A percentile compares a stretch with the other conserved stretches of the same genome.
These are phyloP conservation scores for Neopestalotiopsis sp. DNA, from an alignment of 2,329 filamentous ascomycete species.

Conservation along the genomic window DNA sequence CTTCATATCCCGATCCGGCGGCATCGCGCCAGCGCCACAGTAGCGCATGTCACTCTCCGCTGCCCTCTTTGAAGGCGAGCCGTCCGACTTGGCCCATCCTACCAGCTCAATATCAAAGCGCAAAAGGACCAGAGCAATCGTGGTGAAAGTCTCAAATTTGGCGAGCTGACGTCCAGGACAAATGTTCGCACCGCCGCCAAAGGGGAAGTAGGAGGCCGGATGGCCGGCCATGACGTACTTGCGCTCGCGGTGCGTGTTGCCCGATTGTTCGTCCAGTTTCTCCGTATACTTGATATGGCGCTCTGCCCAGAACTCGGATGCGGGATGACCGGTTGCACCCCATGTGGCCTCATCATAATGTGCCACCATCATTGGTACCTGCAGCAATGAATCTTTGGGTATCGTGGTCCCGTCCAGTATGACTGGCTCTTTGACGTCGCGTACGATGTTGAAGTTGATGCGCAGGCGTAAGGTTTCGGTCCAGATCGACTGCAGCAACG, in stretches of 20 bases:
- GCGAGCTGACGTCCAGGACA: conserved; percentile 44
- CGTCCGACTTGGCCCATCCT: neutral
- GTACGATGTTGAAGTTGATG: conserved; percentile 31
- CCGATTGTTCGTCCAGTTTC: neutral
- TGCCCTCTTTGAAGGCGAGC: neutral
- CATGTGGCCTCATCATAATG: conserved; percentile 29
- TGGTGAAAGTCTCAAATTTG: conserved; percentile 39
- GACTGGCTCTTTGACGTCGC: conserved; percentile 27
- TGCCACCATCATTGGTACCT: conserved; percentile 29
- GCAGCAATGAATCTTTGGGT: conserved; percentile 27
- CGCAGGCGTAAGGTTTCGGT: conserved; percentile 34
- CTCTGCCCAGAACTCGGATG: conserved; percentile 30
- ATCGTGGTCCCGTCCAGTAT: conserved; percentile 26
- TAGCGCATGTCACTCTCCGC: neutral
- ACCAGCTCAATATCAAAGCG: conserved; percentile 38
- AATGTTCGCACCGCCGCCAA: conserved; percentile 34
- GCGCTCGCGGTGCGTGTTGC: neutral
- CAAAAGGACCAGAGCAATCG: conserved; percentile 35
- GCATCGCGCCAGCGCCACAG: conserved; percentile 2
- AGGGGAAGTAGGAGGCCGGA: conserved; percentile 24
- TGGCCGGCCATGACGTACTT: conserved; percentile 23
- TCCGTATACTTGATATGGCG: conserved; percentile 25
- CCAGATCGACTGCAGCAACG: conserved; percentile 35
- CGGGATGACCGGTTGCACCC: conserved; percentile 26
- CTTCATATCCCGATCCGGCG: neutral